Percentiles rank a stretch among this genome's conserved stretches.
phyloP scores from a whole-genome alignment of 371 early-diverging fungal genomes.

The Mortierella sp. region DNA sequence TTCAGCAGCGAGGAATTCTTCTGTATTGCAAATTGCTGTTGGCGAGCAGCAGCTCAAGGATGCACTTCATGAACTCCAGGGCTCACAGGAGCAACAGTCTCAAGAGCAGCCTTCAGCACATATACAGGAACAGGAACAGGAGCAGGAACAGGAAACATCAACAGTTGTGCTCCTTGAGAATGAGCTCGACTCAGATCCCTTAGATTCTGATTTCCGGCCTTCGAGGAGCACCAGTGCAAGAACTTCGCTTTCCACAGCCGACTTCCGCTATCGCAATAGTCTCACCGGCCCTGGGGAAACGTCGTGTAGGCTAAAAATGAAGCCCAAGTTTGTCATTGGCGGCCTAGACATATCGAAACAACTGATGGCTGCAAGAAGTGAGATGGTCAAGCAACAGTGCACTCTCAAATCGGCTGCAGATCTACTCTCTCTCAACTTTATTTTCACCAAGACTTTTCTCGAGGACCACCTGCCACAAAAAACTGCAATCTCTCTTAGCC shows the following conservation, averaged over 20 bases:
- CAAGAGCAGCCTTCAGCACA: slow-evolving; percentile 7
- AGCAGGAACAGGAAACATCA: slow-evolving; percentile 2
- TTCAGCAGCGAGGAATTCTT: slow-evolving; percentile 24
- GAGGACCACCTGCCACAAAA: slow-evolving; percentile 13
- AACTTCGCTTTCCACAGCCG: slow-evolving; percentile 7
- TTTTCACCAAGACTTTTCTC: slow-evolving; percentile 21
- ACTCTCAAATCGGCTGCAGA: slow-evolving; percentile 9
- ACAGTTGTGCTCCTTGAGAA: slow-evolving; percentile 8
- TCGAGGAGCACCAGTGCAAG: slow-evolving; percentile 2
- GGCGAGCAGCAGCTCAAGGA: slow-evolving; percentile 21
- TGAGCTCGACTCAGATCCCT: slow-evolving; percentile 4
- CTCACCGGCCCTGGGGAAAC: slow-evolving; percentile 16
- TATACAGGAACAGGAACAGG: background rate
- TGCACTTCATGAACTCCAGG: slow-evolving; percentile 19
- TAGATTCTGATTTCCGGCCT: slow-evolving; percentile 9
- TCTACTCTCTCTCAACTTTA: slow-evolving; percentile 21
- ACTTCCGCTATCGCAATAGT: slow-evolving; percentile 18
- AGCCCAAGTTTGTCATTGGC: slow-evolving; percentile 12
- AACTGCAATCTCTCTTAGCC: background rate
- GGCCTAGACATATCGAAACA: slow-evolving; percentile 10
- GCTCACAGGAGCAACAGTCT: slow-evolving; percentile 8
- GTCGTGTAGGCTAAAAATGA: slow-evolving; percentile 7
- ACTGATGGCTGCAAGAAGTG: slow-evolving; percentile 19
- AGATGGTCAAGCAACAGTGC: slow-evolving; percentile 13
- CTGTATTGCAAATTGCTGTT: slow-evolving; percentile 19